These are phyloP conservation scores for Trichocomaceae sp. DNA, from an alignment of 2,329 filamentous ascomycete species.

Conservation along the genomic window DNA sequence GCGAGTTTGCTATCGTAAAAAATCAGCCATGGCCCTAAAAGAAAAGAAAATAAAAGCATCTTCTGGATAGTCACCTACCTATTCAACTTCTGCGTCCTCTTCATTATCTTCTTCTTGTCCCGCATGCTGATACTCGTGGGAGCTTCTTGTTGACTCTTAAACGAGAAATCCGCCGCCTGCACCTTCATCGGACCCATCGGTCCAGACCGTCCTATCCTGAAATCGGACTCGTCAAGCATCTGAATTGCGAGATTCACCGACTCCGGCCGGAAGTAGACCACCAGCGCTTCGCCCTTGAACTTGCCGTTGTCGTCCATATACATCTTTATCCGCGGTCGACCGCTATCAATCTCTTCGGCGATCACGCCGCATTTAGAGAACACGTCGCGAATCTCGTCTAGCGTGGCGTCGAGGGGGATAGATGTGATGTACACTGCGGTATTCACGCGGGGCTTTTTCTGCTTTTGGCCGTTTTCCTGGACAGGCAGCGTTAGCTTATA, in stretches of 20 bases:
- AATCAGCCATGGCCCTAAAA: slow-evolving; percentile 18
- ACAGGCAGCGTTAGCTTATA: no score
- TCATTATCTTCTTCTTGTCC: slow-evolving; percentile 84
- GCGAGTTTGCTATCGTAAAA: slow-evolving; percentile 62
- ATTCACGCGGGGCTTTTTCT: slow-evolving; percentile 55
- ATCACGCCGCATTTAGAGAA: slow-evolving; percentile 91
- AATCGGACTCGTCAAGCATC: slow-evolving; percentile 55
- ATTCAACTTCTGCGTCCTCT: slow-evolving; percentile 82
- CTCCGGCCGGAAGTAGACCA: slow-evolving; percentile 92
- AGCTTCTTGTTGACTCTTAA: slow-evolving; percentile 76
- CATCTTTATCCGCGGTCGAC: slow-evolving; percentile 83
- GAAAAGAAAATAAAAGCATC: background rate
- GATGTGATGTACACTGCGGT: slow-evolving; percentile 90
- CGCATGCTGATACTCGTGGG: slow-evolving; percentile 48
- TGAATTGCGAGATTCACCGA: slow-evolving; percentile 65
- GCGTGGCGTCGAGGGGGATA: slow-evolving; percentile 69
- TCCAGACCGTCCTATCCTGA: slow-evolving; percentile 56
- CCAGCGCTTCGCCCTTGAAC: slow-evolving; percentile 88
- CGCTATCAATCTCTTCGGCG: slow-evolving; percentile 86
- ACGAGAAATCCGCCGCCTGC: slow-evolving; percentile 77
- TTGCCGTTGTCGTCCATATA: slow-evolving; percentile 74
- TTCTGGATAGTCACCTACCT: slow-evolving; percentile 32
- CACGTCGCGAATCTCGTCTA: slow-evolving; percentile 71
- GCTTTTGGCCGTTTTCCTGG: slow-evolving; percentile 29
- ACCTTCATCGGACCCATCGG: slow-evolving; percentile 65